Base-by-base conservation (phyloP, 1,139 yeast species). In the Pneumocystis jirovecii region DNA sequence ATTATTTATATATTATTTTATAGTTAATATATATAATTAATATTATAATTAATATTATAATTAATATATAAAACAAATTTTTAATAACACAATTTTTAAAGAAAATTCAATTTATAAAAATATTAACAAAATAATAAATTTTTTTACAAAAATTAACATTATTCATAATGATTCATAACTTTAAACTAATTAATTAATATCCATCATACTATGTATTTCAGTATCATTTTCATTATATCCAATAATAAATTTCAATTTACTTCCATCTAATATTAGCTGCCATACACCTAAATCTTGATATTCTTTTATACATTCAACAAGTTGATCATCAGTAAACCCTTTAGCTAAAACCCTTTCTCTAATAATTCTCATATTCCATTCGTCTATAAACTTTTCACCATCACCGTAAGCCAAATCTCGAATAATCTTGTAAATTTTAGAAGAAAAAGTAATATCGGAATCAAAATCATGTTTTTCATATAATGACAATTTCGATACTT, bases 401-500 rank as follows among this genome's bases (percentile, higher is more conserved):
- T 82, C 85, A 61, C 81, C 83, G 65, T 70, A 72, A 10, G 85
- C 85, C 70, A 84, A 74, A 64, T 78, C 79, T 65, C 84, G 80
- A 65, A 86, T 80, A 70, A 85, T 80, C 70, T 83, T 82, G 75
- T 81, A 85, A 68, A 87, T 85, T 74, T 81, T 82, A 60, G 90
- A 79, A 19, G 82, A 77, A 3, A 81, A 73, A 56, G 83, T 77
- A 66, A 79, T 79, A 70, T 83, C 85, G 44, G 70, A 69, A 61
- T 71, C 74, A 31, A 69, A 72, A 31, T 65, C 69, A 71, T 75
- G 79, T 68, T 80, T 82, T 61, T 84, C 85, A 70, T 82, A 81
- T 71, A 93, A 81, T 19, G 96, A 87, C 65, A 89, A 85, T 75
- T 91, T 89, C 35, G 96, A 89, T 25, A 89, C 96, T 71, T 86